Conservation (phyloP, 2,329 filamentous ascomycete species). For the Dothidotthia symphoricarpi region DNA sequence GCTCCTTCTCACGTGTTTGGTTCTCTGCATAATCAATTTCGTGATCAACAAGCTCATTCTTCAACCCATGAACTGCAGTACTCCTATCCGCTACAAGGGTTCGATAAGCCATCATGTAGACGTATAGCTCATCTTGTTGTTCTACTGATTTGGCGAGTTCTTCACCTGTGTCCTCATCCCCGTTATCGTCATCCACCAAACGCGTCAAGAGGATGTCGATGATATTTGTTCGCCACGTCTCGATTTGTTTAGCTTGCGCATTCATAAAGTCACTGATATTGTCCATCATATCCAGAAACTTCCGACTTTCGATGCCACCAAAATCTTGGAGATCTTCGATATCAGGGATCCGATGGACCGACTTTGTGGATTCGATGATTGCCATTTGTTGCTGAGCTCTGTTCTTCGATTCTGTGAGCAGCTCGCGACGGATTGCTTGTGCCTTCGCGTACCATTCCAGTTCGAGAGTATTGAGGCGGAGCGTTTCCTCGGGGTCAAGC, state of each 20-base stretch:
- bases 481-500: constrained; percentile 57
- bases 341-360: constrained; percentile 22
- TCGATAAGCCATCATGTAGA: constrained; percentile 76
- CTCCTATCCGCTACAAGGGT: constrained; percentile 76
- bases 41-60: constrained; percentile 71
- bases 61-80: constrained; percentile 71
- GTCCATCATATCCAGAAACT: constrained; percentile 65
- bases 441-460: constrained; percentile 72
- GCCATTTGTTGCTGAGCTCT: constrained; percentile 66
- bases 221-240: constrained; percentile 72
- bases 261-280: constrained; percentile 66
- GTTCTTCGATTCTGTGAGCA: constrained; percentile 59
- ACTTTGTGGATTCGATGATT: constrained; percentile 41
- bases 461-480: constrained; percentile 67
- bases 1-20: constrained; percentile 59
- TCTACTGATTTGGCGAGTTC: constrained; percentile 88
- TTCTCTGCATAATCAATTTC: constrained; percentile 65
- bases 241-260: constrained; percentile 66
- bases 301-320: constrained; percentile 70
- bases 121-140: constrained; percentile 83
- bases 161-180: constrained; percentile 76
- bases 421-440: constrained; percentile 73
- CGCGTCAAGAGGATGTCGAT: constrained; percentile 69
- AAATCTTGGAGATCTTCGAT: constrained; percentile 58
- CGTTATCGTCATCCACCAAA: constrained; percentile 75